Conservation (phyloP, 2,329 filamentous ascomycete species). For the Cercospora berteroae region DNA sequence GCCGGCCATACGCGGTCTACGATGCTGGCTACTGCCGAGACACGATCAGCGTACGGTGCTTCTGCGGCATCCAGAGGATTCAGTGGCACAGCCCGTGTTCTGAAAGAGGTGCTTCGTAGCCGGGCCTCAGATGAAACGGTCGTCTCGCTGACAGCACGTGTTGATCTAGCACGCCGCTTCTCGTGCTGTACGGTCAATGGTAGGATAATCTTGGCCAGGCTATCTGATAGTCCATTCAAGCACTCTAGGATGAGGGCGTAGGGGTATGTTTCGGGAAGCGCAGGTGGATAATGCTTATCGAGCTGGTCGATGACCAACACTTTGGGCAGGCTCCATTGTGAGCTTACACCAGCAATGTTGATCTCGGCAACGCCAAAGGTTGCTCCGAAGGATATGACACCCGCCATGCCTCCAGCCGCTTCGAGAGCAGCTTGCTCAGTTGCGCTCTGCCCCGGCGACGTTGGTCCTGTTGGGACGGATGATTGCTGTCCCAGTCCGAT, state of each 20-base stretch:
- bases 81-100: constrained; percentile 72
- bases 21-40: constrained; percentile 75
- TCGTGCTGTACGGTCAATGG: constrained; percentile 85
- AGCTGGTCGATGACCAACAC: constrained; percentile 90
- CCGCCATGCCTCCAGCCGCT: constrained; percentile 73
- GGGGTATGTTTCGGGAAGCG: constrained; percentile 86
- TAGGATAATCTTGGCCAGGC: constrained; percentile 86
- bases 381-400: constrained; percentile 68
- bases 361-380: constrained; percentile 65
- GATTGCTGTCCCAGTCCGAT: constrained; percentile 91
- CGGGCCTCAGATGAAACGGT: constrained; percentile 30
- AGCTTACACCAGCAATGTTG: constrained; percentile 74
- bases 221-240: constrained; percentile 86
- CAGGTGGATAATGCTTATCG: constrained; percentile 82
- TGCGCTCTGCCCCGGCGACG: constrained; percentile 56
- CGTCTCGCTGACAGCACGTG: constrained; percentile 2
- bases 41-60: constrained; percentile 67
- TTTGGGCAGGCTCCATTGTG: constrained; percentile 84
- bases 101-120: constrained; percentile 63
- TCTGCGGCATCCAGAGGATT: constrained; percentile 78
- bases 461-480: constrained; percentile 67
- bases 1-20: constrained; percentile 95
- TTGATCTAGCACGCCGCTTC: constrained; percentile 44
- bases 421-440: constrained; percentile 86
- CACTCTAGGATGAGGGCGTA: constrained; percentile 87